Evolutionary conservation across 1,284 basidiomycete genomes (phyloP).

Genomic region (Gastroboletus turbinatus): DNA sequence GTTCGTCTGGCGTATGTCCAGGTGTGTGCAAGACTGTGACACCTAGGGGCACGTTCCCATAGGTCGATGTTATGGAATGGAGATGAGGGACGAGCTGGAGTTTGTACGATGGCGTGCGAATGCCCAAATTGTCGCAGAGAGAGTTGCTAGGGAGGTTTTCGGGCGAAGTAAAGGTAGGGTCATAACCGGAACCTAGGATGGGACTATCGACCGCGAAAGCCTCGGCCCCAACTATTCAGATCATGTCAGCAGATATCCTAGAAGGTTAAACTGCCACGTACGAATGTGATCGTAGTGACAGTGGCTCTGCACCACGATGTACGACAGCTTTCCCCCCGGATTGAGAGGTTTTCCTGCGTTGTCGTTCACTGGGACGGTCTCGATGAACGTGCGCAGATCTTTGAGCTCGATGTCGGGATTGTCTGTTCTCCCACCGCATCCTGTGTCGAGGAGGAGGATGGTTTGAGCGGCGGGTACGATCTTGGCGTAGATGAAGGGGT

Average conservation of each 20-base stretch:
- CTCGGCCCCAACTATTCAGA: slow-evolving; percentile 44
- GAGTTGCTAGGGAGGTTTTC: slow-evolving; percentile 42
- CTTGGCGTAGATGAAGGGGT: slow-evolving; percentile 55
- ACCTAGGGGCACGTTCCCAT: slow-evolving; percentile 26
- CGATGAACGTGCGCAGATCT: slow-evolving; percentile 49
- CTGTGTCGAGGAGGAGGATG: slow-evolving; percentile 53
- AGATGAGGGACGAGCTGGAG: slow-evolving; percentile 45
- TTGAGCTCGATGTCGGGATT: slow-evolving; percentile 42
- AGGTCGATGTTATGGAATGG: slow-evolving; percentile 27
- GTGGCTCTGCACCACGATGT: slow-evolving; percentile 50
- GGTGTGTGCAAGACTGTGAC: slow-evolving; percentile 51
- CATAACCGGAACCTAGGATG: slow-evolving; percentile 47
- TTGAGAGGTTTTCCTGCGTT: slow-evolving; percentile 48
- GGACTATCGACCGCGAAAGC: slow-evolving; percentile 47
- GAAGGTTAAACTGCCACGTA: slow-evolving; percentile 28
- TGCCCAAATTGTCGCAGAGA: slow-evolving; percentile 42
- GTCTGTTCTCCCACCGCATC: slow-evolving; percentile 48
- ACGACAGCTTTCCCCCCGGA: slow-evolving; percentile 39
- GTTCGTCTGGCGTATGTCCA: slow-evolving; percentile 56
- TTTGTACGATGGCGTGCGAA: slow-evolving; percentile 44
- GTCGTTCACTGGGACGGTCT: slow-evolving; percentile 43
- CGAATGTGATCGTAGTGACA: slow-evolving; percentile 61
- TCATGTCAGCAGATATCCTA: background rate
- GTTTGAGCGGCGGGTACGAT: slow-evolving; percentile 39
- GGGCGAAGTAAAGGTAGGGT: slow-evolving; percentile 44